These are phyloP conservation scores for Rhynchosporium secalis DNA, from an alignment of 2,329 filamentous ascomycete genomes.

Conservation along the genomic window DNA sequence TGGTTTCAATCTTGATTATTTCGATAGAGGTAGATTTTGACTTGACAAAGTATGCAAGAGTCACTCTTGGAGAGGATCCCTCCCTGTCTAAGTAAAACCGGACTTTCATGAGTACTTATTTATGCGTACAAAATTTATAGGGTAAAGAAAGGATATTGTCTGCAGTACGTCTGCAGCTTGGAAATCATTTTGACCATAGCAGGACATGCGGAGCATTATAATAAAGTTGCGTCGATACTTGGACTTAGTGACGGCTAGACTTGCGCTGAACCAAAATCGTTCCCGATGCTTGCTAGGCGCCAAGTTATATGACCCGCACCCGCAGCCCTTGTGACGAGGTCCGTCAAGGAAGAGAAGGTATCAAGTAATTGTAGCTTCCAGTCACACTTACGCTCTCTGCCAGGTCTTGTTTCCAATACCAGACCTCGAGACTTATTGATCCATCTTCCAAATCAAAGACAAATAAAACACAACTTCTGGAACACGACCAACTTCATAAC, in stretches of 20 bases:
- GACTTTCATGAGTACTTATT: no score
- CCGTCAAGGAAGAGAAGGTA: slow-evolving; percentile 6
- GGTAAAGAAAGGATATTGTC: no score
- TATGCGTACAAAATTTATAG: no score
- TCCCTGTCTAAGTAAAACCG: no score
- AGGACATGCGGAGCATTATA: no score
- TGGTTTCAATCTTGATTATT: no score
- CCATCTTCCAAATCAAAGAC: background rate
- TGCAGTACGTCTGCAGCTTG: no score
- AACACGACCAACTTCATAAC: slow-evolving; percentile 1
- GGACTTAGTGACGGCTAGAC: background rate
- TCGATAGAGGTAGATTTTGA: no score
- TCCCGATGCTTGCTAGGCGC: background rate
- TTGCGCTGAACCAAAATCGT: background rate
- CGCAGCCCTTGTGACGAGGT: slow-evolving; percentile 22
- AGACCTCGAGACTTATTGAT: background rate
- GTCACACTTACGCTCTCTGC: background rate
- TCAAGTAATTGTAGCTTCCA: slow-evolving; percentile 16
- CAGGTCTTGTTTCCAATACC: no score
- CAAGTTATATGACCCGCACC: background rate
- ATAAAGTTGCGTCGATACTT: background rate
- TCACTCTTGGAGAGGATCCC: no score
- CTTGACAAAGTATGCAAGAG: no score
- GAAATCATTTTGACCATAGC: no score
- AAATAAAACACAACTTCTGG: background rate